A percentile compares a stretch with the other conserved stretches of the same genome.
phyloP scores from a whole-genome alignment of 495 filamentous ascomycete genomes.

The Tuber magnatum region DNA sequence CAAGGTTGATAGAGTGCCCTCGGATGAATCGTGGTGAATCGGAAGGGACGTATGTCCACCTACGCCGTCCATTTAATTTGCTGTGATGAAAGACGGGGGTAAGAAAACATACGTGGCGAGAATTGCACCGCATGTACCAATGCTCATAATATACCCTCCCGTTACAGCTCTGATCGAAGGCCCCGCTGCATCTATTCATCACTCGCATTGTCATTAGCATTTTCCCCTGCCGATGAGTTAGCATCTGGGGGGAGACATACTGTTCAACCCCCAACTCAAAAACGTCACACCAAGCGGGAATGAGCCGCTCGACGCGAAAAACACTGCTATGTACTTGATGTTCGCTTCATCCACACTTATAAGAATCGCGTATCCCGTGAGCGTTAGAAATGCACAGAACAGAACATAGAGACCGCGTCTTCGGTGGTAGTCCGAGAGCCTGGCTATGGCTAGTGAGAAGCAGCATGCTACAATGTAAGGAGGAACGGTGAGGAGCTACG shows the following conservation, averaged over 20 bases:
- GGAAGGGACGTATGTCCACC: slow-evolving; percentile 50
- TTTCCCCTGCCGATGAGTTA: not conserved
- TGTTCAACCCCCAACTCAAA: slow-evolving; percentile 54
- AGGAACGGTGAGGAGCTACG: slow-evolving; percentile 62
- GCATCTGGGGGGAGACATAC: not conserved
- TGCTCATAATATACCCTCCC: slow-evolving; percentile 49
- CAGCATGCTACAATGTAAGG: slow-evolving; percentile 60
- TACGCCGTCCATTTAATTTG: slow-evolving; percentile 5
- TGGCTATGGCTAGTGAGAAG: slow-evolving; percentile 52
- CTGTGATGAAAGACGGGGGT: not conserved
- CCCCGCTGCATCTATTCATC: slow-evolving; percentile 46
- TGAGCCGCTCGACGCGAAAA: slow-evolving; percentile 66
- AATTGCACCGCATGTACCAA: slow-evolving; percentile 53
- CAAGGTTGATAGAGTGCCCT: slow-evolving; percentile 56
- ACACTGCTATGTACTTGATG: slow-evolving; percentile 62
- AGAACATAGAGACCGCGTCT: slow-evolving; percentile 59
- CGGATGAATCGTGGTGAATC: slow-evolving; percentile 50
- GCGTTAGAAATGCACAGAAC: slow-evolving; percentile 50
- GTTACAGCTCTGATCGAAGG: slow-evolving; percentile 53
- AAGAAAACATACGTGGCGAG: slow-evolving; percentile 44
- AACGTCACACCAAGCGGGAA: slow-evolving; percentile 59
- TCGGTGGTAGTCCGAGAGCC: slow-evolving; percentile 53
- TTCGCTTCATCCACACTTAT: slow-evolving; percentile 51
- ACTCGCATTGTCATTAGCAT: not conserved
- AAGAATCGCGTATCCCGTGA: slow-evolving; percentile 63